A percentile compares a stretch with the other conserved stretches of the same genome.
phyloP scores from a whole-genome alignment of 2,329 filamentous ascomycete species.

The Xylariaceae sp. region DNA sequence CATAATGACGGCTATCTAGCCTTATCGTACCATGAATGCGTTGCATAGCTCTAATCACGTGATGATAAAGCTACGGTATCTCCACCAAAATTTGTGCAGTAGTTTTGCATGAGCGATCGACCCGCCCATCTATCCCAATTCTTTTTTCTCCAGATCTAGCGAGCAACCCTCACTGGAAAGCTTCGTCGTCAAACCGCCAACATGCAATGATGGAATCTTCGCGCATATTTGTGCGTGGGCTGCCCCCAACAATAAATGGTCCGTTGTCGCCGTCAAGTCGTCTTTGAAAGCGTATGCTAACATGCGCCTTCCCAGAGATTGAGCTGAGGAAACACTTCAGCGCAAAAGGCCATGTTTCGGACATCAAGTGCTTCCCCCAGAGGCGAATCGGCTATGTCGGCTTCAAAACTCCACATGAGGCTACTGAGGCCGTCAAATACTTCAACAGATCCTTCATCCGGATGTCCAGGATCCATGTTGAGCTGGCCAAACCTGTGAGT shows the following conservation, averaged over 20 bases:
- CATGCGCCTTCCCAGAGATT: conserved; percentile 9
- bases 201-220: conserved; percentile 45
- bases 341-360: conserved; percentile 69
- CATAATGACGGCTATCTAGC: too few species aligned
- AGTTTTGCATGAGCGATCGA: too few species aligned
- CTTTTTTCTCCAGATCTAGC: too few species aligned
- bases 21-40: neutral
- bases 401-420: conserved; percentile 77
- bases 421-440: conserved; percentile 79
- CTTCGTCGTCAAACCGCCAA: neutral
- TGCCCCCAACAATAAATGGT: conserved; percentile 81
- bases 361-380: conserved; percentile 84
- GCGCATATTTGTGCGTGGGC: conserved; percentile 70
- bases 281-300: conserved; percentile 3
- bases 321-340: conserved; percentile 67
- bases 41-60: conserved; percentile 9
- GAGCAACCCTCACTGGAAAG: neutral
- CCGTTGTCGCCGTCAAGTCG: neutral
- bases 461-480: conserved; percentile 89
- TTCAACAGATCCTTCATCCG: conserved; percentile 94
- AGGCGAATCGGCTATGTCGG: conserved; percentile 94
- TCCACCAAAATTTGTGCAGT: conserved; percentile 6
- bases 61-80: conserved; percentile 15
- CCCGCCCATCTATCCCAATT: too few species aligned
- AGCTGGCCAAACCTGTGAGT: conserved; percentile 74